Conservation (phyloP, 768 basidiomycete species). For the Suillus bovinus region DNA sequence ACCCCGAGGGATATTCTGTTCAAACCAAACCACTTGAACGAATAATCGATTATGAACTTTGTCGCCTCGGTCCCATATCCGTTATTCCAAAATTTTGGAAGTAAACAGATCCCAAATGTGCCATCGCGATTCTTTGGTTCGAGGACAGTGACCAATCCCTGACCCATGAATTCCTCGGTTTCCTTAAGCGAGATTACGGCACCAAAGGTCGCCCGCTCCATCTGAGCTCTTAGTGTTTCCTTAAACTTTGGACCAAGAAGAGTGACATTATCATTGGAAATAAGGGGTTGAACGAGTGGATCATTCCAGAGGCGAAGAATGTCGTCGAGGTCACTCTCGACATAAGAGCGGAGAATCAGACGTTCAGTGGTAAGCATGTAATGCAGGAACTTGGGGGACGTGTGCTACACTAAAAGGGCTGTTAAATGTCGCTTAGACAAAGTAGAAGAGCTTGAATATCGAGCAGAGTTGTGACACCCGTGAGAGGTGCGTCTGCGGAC, state of each 20-base stretch:
- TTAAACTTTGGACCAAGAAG: conserved; percentile 19
- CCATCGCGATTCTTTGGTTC: conserved; percentile 33
- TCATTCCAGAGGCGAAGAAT: conserved; percentile 32
- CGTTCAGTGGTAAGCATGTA: conserved; percentile 34
- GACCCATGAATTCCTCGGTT: conserved; percentile 34
- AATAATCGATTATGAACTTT: conserved; percentile 41
- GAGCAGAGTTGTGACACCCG: neutral
- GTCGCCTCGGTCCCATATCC: conserved; percentile 45
- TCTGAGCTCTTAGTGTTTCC: conserved; percentile 21
- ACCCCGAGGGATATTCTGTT: conserved; percentile 44
- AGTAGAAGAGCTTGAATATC: neutral
- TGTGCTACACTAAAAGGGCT: neutral
- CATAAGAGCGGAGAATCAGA: conserved; percentile 34
- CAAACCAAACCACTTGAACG: conserved; percentile 40
- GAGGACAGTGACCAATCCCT: conserved; percentile 27
- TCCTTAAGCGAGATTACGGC: conserved; percentile 29
- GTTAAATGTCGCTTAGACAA: neutral
- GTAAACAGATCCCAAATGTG: conserved; percentile 33
- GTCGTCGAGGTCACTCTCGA: conserved; percentile 33
- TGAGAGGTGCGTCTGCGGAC: neutral
- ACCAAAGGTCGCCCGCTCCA: conserved; percentile 29
- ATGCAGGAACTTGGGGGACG: neutral
- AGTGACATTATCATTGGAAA: conserved; percentile 17
- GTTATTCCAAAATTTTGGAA: conserved; percentile 34
- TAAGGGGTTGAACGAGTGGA: conserved; percentile 25